Base-by-base conservation (phyloP, 768 basidiomycete genomes). In the Cubamyces sp. region DNA sequence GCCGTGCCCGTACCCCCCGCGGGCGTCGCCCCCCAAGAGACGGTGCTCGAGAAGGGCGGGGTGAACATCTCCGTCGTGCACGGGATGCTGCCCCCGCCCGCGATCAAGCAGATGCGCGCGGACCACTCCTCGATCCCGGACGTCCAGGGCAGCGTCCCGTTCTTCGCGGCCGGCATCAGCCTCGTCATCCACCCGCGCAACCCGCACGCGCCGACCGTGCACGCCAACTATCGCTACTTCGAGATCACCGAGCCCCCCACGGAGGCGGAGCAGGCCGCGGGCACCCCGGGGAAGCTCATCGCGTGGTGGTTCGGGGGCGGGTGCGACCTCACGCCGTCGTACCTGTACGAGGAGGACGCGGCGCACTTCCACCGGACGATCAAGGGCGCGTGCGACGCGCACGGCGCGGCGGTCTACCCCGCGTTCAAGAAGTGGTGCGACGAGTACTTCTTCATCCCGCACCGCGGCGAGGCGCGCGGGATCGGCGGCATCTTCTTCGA, bases 251-350 rank as follows among this genome's bases (percentile, higher is more conserved):
- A 90, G 65, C 76, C 78, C 45, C 68, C 68, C 1, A 64, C 66
- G 3, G 71, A 70, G 54, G 57, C 55, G 49, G 66, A 60, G 26
- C 26, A 48, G 41, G 65, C 66, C 26, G 61, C 69, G 34, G 74
- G 69, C 34, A 66, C 66, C 28, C 71, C 77, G 25, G 81, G 83
- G 8, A 82, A 84, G 66, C 76, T 92, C 19, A 76, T 95, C 43
- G 88, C 94, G 26, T 98, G 96, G 95, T 99, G 96, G 97, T 99
- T 98, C 71, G 96, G 97, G 19, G 97, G 97, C 37, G 96, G 96
- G 7, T 88, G 87, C 7, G 96, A 99, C 73, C 82, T 98, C 34
- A 99, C 97, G 0, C 96, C 96, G 1, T 88, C 90, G 3, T 98
- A 98, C 74, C 84, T 98, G 18, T 93, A 87, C 77, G 86, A 87